These are phyloP conservation scores for Zelonia costaricensis DNA, from an alignment of 208 protist species.

Conservation along the genomic window DNA sequence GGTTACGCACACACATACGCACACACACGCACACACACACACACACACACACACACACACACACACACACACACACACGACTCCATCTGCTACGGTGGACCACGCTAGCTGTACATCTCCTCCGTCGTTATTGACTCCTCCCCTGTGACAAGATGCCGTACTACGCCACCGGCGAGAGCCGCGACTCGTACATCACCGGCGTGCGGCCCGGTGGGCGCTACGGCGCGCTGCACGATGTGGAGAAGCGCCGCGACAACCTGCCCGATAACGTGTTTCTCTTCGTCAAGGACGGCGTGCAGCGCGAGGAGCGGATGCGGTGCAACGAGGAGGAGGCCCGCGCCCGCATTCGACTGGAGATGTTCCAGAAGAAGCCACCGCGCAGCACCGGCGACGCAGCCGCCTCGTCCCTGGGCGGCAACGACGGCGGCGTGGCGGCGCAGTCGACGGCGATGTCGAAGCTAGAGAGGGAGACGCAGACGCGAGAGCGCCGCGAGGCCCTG, in stretches of 20 bases:
- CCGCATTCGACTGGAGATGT: slow-evolving; percentile 43
- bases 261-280: slow-evolving; percentile 83
- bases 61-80: not conserved
- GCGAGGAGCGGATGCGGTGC: slow-evolving; percentile 67
- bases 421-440: not conserved
- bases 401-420: slow-evolving; percentile 28
- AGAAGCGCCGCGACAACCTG: slow-evolving; percentile 85
- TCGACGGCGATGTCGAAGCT: slow-evolving; percentile 8
- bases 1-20: not conserved
- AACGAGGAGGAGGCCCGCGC: slow-evolving; percentile 68
- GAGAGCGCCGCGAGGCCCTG: slow-evolving; percentile 66
- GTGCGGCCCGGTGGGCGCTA: slow-evolving; percentile 66
- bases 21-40: slow-evolving; percentile 10
- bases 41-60: not conserved
- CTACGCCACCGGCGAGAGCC: slow-evolving; percentile 67
- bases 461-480: slow-evolving; percentile 33
- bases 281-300: slow-evolving; percentile 66
- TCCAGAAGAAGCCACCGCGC: slow-evolving; percentile 1
- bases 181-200: slow-evolving; percentile 87
- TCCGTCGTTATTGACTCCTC: too few relatives aligned
- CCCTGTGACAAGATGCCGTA: too few relatives aligned
- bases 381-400: not conserved
- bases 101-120: slow-evolving; percentile 2
- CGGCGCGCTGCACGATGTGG: slow-evolving; percentile 75
- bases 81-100: too few relatives aligned